Percentiles rank a stretch among this genome's conserved stretches.
phyloP scores from a whole-genome alignment of 2,329 filamentous ascomycete genomes.

The Incumbomyces lentus region DNA sequence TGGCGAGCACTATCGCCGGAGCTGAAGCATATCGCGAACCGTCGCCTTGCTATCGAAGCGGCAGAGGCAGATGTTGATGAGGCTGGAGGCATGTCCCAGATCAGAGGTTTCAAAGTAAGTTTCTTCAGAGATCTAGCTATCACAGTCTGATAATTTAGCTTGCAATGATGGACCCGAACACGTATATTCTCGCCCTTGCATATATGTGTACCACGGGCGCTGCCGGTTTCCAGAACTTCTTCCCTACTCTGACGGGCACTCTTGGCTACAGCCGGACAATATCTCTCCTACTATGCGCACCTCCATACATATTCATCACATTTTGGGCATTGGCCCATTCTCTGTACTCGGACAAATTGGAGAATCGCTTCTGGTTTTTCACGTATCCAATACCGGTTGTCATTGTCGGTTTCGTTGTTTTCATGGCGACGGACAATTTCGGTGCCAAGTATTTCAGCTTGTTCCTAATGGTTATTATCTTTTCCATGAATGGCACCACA shows the following conservation, averaged over 20 bases:
- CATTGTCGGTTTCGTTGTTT: slow-evolving; percentile 43
- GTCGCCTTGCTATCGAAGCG: slow-evolving; percentile 42
- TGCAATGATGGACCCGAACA: slow-evolving; percentile 25
- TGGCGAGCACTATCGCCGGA: slow-evolving; percentile 35
- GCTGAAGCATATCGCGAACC: slow-evolving; percentile 37
- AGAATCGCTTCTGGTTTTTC: slow-evolving; percentile 44
- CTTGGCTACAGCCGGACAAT: slow-evolving; percentile 36
- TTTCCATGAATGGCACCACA: slow-evolving; percentile 43
- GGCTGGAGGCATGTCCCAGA: slow-evolving; percentile 37
- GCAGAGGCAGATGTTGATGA: slow-evolving; percentile 40
- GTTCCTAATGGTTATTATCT: slow-evolving; percentile 48
- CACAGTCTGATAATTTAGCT: background rate
- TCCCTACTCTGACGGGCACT: slow-evolving; percentile 41
- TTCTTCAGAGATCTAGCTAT: slow-evolving; percentile 24
- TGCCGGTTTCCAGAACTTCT: slow-evolving; percentile 48
- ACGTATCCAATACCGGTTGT: slow-evolving; percentile 42
- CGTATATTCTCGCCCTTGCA: slow-evolving; percentile 34
- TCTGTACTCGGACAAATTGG: slow-evolving; percentile 34
- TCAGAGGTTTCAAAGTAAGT: slow-evolving; percentile 36
- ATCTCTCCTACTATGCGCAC: slow-evolving; percentile 42
- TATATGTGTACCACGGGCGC: slow-evolving; percentile 42
- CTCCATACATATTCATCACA: slow-evolving; percentile 46
- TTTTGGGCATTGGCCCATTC: slow-evolving; percentile 38
- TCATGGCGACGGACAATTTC: slow-evolving; percentile 43
- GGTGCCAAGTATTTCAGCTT: slow-evolving; percentile 46